Base-by-base conservation (phyloP, 1,284 basidiomycete species). In the Singerocomus inundabilis region DNA sequence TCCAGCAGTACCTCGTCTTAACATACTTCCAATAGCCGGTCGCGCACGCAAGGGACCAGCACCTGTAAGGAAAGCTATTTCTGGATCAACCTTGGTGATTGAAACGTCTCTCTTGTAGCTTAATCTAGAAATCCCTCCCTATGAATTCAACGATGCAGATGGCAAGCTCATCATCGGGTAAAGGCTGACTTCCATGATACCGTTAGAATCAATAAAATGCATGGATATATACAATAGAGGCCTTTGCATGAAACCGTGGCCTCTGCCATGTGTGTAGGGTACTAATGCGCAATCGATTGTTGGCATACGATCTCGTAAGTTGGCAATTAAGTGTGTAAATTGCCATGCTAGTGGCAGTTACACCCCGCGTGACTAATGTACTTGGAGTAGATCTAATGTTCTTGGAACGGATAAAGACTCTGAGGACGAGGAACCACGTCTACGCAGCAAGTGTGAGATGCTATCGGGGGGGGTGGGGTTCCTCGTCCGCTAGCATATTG, bases 31-130 rank as follows among this genome's bases (percentile, higher is more conserved):
- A 48, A 35, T 56, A 91, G 91, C 93, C 63, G 94, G 95, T 58
- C 92, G 95, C 72, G 85, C 88, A 65, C 90, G 95, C 70, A 93
- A 94, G 73, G 95, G 95, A 55, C 95, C 93, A 64, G 93, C 93
- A 66, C 93, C 93, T 60, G 88, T 91, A 71, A 74, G 82, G 75
- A 28, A 13, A 52, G 34, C 34, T 18, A 34, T 51, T 21, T 31
- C 29, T 24, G 38, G 16, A 25, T 46, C 29, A 18, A 52, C 30
- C 26, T 42, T 33, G 24, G 12, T 46, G 31, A 57, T 48, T 57
- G 31, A 66, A 46, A 25, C 41, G 15, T 49, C 24, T 49, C 35
- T n/a, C 47, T 21, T 44, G 4, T 60, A 88, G 89, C 82, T 95
- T 64, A 99, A 99, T 78, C 82, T 99, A 59, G 96, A 98, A 72